Evolutionary conservation across 2,329 filamentous ascomycete species (phyloP), one percentile per base, ranked within the genome.

Genomic region (Fusarium graminum): DNA sequence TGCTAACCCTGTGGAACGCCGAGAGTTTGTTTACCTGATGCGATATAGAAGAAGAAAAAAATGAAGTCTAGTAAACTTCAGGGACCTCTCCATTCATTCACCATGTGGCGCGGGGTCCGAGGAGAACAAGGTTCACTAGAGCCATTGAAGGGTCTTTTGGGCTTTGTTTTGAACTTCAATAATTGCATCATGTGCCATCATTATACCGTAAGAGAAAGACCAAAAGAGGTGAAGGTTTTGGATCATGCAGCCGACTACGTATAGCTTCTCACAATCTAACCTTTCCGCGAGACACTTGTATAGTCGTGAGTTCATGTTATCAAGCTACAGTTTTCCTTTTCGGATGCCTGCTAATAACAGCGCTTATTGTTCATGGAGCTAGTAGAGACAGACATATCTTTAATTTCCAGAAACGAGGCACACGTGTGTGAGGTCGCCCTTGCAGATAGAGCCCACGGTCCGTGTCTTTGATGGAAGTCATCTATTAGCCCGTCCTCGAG

Each of bases 381-480:
- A 65, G 47, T 43, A 42, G 36, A 41, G 29, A 56, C 46, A 56
- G 22, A 45, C 39, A 32, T 50, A 41, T 53, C 49, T 54, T 49
- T 63, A 29, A 62, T 72, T 68, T 68, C 69, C 69, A 72, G 67
- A 67, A 70, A 67, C 63, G 49, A 50, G 51, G 59, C 54, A 52
- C 61, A 58, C 58, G 52, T 63, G 49, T 63, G 49, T 44, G 22
- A 55, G 45, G 30, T 43, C 14, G 59, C 59, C 63, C 63, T 68
- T 68, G 56, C 65, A 65, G 59, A 68, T 59, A 47, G 19, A 61
- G 42, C 25, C 43, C 42, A 52, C 36, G 45, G 47, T 42, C 53
- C 49, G 19, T 53, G 47, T 63, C 44, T 52, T 39, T 59, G 17
- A 42, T 32, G 32, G 19, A 22, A 38, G 34, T 38, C 56, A 41